These are phyloP conservation scores for Pythium monospermum DNA, from an alignment of 352 stramenopile genomes.

Conservation along the genomic window DNA sequence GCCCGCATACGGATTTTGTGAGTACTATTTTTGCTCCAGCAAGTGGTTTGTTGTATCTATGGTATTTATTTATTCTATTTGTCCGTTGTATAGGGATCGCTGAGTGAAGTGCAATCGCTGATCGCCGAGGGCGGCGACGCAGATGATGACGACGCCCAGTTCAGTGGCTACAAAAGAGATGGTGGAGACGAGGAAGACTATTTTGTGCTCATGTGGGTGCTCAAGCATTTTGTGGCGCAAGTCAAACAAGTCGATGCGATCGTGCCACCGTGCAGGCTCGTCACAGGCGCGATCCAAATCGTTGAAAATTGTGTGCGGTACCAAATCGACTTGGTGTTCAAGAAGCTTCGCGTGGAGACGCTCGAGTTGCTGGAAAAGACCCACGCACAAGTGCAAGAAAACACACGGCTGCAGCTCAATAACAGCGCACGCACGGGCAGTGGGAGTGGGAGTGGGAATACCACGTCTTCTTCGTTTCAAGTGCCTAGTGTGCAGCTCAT, in stretches of 20 bases:
- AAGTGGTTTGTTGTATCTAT: too few species aligned
- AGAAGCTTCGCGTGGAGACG: slow-evolving; percentile 49
- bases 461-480: slow-evolving; percentile 10
- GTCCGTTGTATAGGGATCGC: slow-evolving; percentile 34
- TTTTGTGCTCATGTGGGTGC: slow-evolving; percentile 76
- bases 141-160: slow-evolving; percentile 11
- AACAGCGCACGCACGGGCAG: slow-evolving; percentile 28
- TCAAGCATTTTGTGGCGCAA: slow-evolving; percentile 69
- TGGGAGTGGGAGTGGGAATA: slow-evolving; percentile 8
- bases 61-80: slow-evolving; percentile 7
- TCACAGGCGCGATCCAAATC: slow-evolving; percentile 40
- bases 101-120: slow-evolving; percentile 37
- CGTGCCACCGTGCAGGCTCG: slow-evolving; percentile 50
- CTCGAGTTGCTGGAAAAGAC: slow-evolving; percentile 48
- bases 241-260: slow-evolving; percentile 51
- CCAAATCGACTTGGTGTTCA: slow-evolving; percentile 75
- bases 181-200: slow-evolving; percentile 46
- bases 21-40: too few species aligned
- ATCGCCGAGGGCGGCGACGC: slow-evolving; percentile 21
- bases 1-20: slow-evolving; percentile 56
- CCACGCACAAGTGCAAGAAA: slow-evolving; percentile 34
- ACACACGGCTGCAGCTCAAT: slow-evolving; percentile 22
- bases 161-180: slow-evolving; percentile 13
- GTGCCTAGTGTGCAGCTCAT: slow-evolving; percentile 45
- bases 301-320: slow-evolving; percentile 67